Conservation (phyloP, 192 early-diverging fungal species). For the Mortierella claussenii region DNA sequence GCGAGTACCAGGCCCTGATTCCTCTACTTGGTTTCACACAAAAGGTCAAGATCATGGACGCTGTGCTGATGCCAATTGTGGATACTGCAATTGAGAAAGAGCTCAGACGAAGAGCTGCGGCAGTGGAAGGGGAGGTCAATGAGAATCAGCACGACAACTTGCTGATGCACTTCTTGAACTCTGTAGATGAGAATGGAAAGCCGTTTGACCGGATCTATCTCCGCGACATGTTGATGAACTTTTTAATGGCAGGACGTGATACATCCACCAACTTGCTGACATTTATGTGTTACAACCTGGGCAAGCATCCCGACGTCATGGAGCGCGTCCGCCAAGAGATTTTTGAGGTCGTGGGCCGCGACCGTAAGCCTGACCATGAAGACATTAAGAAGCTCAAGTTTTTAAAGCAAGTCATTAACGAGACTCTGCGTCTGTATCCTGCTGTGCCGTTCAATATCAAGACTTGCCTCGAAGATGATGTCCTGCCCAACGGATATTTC, state of each 20-base stretch:
- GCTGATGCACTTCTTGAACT: conserved; percentile 38
- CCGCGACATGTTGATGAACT: conserved; percentile 52
- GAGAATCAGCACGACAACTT: conserved; percentile 35
- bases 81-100: conserved; percentile 38
- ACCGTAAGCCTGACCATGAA: conserved; percentile 57
- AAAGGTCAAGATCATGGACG: conserved; percentile 45
- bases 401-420: conserved; percentile 66
- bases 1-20: conserved; percentile 32
- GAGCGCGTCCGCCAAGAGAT: conserved; percentile 55
- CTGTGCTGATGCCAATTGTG: conserved; percentile 33
- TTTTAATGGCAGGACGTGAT: conserved; percentile 51
- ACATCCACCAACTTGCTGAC: conserved; percentile 57
- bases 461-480: conserved; percentile 45
- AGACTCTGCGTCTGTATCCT: conserved; percentile 63
- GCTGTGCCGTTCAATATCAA: conserved; percentile 55
- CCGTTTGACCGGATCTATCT: conserved; percentile 44
- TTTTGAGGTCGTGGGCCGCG: conserved; percentile 27
- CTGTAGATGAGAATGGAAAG: conserved; percentile 36
- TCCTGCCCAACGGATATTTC: conserved; percentile 49
- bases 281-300: conserved; percentile 55
- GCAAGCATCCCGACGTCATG: conserved; percentile 50
- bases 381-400: conserved; percentile 62
- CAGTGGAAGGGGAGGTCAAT: background rate
- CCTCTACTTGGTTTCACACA: conserved; percentile 15
- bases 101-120: conserved; percentile 3